Percentiles rank a stretch among this genome's conserved stretches.
These are phyloP conservation scores for Fusarium equiseti DNA, from an alignment of 2,329 filamentous ascomycete genomes.

Conservation along the genomic window DNA sequence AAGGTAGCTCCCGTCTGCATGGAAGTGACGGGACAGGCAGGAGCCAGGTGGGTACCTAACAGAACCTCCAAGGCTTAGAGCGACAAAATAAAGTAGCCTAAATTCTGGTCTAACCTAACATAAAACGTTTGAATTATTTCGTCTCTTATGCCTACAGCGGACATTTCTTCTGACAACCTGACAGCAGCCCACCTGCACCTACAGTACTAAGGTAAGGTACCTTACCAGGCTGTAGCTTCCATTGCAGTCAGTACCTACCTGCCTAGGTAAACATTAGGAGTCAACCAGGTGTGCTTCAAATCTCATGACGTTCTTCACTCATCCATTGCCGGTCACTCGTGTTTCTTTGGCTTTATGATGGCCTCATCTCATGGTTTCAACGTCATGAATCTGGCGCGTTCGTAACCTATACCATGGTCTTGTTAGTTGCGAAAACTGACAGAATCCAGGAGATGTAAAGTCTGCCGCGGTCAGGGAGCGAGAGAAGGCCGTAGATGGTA, in stretches of 20 bases:
- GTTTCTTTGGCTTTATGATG: slow-evolving; percentile 42
- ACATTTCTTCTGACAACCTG: too few species aligned
- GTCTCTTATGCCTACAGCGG: too few species aligned
- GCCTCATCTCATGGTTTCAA: slow-evolving; percentile 50
- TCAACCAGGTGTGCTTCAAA: too few species aligned
- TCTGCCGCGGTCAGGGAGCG: slow-evolving; percentile 54
- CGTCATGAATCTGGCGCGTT: slow-evolving; percentile 54
- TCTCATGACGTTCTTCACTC: neutral
- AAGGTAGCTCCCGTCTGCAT: slow-evolving; percentile 13
- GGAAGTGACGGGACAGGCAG: neutral
- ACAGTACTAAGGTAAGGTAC: too few species aligned
- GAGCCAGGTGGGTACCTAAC: neutral
- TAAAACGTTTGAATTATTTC: too few species aligned
- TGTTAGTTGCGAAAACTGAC: slow-evolving; percentile 22
- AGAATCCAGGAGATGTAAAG: slow-evolving; percentile 51
- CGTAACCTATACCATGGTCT: slow-evolving; percentile 21
- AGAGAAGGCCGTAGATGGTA: slow-evolving; percentile 58
- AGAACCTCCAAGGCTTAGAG: too few species aligned
- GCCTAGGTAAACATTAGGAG: too few species aligned
- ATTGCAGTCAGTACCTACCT: too few species aligned
- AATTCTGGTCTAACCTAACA: neutral
- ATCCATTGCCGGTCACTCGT: neutral
- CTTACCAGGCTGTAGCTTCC: too few species aligned
- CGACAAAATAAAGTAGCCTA: neutral
- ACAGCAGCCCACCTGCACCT: too few species aligned